Evolutionary conservation across 176 grass and related monocot genomes (phyloP).

Genomic region (Juncus inflexus): DNA sequence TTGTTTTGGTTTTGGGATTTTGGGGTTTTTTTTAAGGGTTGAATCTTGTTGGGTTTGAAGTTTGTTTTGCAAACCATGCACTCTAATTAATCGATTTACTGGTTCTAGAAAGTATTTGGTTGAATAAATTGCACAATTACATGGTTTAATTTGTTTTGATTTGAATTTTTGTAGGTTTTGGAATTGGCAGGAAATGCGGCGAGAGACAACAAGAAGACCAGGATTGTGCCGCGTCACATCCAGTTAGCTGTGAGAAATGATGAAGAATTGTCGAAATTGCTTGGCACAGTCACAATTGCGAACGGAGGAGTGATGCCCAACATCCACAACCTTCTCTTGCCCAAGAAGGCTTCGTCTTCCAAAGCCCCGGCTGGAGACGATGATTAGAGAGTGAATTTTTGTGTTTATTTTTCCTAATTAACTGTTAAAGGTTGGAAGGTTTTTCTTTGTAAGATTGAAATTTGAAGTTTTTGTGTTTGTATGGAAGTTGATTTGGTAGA

Average conservation of each 20-base stretch:
- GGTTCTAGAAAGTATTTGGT: too few relatives aligned
- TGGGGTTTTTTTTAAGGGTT: too few relatives aligned
- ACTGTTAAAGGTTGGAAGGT: neutral
- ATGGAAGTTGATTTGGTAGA: slow-evolving; percentile 10
- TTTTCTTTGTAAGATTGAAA: neutral
- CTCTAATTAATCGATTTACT: too few relatives aligned
- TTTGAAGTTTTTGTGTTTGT: neutral
- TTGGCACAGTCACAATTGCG: slow-evolving; percentile 39
- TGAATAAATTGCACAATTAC: too few relatives aligned
- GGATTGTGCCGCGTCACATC: slow-evolving; percentile 45
- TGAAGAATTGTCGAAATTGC: slow-evolving; percentile 38
- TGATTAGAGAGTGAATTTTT: slow-evolving; percentile 11
- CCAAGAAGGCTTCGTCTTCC: slow-evolving; percentile 31
- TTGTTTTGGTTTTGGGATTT: slow-evolving; percentile 4
- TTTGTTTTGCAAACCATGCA: too few relatives aligned
- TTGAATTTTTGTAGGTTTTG: neutral
- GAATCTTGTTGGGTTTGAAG: too few relatives aligned
- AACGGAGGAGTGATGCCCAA: slow-evolving; percentile 43
- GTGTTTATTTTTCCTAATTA: slow-evolving; percentile 11
- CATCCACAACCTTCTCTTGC: slow-evolving; percentile 40
- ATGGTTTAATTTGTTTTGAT: neutral
- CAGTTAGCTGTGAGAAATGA: slow-evolving; percentile 47
- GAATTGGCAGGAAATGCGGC: slow-evolving; percentile 27
- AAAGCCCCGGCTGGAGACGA: slow-evolving; percentile 32
- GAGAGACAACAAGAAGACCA: slow-evolving; percentile 34